Evolutionary conservation across 1,139 yeast genomes (phyloP).

Genomic region (Saccharomyces hybrid): DNA sequence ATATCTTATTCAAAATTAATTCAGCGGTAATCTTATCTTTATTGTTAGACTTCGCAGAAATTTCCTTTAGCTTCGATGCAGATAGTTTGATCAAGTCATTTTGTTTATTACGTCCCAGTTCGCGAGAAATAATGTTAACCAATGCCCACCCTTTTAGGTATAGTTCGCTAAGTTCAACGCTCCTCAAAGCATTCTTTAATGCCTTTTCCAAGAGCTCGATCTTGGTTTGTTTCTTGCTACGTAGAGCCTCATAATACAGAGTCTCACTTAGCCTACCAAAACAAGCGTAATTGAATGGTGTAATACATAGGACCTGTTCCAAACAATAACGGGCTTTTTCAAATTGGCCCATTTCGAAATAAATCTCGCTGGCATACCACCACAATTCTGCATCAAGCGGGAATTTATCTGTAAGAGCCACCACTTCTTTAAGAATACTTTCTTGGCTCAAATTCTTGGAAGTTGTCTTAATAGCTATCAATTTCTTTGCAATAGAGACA

Average conservation of each 20-base stretch:
- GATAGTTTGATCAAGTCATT: slow-evolving; percentile 33
- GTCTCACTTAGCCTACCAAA: slow-evolving; percentile 34
- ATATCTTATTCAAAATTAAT: slow-evolving; percentile 4
- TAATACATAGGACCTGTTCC: slow-evolving; percentile 59
- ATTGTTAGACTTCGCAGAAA: slow-evolving; percentile 29
- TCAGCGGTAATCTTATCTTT: slow-evolving; percentile 24
- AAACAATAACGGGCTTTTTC: slow-evolving; percentile 59
- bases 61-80: slow-evolving; percentile 31
- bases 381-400: slow-evolving; percentile 74
- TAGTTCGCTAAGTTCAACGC: slow-evolving; percentile 68
- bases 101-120: slow-evolving; percentile 22
- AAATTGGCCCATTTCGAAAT: slow-evolving; percentile 52
- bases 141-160: slow-evolving; percentile 77
- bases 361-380: slow-evolving; percentile 66
- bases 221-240: slow-evolving; percentile 7
- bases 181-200: slow-evolving; percentile 54
- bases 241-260: slow-evolving; percentile 20
- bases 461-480: slow-evolving; percentile 18
- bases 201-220: slow-evolving; percentile 29
- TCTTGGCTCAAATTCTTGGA: slow-evolving; percentile 11
- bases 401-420: slow-evolving; percentile 25
- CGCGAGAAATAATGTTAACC: slow-evolving; percentile 38
- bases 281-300: slow-evolving; percentile 68
- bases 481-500: slow-evolving; percentile 22
- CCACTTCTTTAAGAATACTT: slow-evolving; percentile 13